Evolutionary conservation across 805 yeast species (phyloP).

Genomic region (Metschnikowia bowlesiae): DNA sequence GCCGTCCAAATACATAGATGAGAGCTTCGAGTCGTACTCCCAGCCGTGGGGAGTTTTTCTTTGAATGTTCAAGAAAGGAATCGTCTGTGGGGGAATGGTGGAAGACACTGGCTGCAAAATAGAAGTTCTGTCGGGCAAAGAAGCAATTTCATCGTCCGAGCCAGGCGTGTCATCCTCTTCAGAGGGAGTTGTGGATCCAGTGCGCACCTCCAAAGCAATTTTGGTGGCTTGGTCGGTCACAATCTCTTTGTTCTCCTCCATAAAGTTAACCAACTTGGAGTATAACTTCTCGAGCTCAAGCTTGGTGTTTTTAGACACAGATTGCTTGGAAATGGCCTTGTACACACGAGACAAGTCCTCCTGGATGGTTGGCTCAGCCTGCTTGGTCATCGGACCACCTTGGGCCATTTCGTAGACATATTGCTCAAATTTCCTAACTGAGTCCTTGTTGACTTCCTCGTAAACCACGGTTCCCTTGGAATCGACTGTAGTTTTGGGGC

Average conservation of each 20-base stretch:
- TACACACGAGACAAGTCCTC: constrained; percentile 83
- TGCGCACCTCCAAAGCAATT: constrained; percentile 38
- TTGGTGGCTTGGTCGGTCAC: constrained; percentile 61
- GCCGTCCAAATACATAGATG: constrained; percentile 79
- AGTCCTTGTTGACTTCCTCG: constrained; percentile 80
- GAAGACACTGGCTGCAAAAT: constrained; percentile 72
- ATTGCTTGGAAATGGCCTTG: constrained; percentile 72
- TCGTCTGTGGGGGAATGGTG: constrained; percentile 71
- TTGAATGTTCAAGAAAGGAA: constrained; percentile 93
- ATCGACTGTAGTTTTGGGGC: constrained; percentile 87
- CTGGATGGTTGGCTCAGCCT: constrained; percentile 66
- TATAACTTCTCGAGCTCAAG: constrained; percentile 68
- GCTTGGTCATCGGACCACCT: constrained; percentile 81
- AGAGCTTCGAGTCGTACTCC: constrained; percentile 76
- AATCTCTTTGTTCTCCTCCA: constrained; percentile 66
- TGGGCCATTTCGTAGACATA: constrained; percentile 95
- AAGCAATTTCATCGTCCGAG: constrained; percentile 75
- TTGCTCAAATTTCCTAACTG: constrained; percentile 91
- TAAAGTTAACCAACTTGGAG: constrained; percentile 64
- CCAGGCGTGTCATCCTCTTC: constrained; percentile 32
- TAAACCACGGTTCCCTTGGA: constrained; percentile 83
- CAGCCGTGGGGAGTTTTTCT: constrained; percentile 73
- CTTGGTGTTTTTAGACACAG: constrained; percentile 55
- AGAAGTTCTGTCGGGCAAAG: constrained; percentile 68
- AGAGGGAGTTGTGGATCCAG: constrained; percentile 43